These are phyloP conservation scores for Aspergillus panamensis DNA, from an alignment of 495 filamentous ascomycete species.

Conservation along the genomic window DNA sequence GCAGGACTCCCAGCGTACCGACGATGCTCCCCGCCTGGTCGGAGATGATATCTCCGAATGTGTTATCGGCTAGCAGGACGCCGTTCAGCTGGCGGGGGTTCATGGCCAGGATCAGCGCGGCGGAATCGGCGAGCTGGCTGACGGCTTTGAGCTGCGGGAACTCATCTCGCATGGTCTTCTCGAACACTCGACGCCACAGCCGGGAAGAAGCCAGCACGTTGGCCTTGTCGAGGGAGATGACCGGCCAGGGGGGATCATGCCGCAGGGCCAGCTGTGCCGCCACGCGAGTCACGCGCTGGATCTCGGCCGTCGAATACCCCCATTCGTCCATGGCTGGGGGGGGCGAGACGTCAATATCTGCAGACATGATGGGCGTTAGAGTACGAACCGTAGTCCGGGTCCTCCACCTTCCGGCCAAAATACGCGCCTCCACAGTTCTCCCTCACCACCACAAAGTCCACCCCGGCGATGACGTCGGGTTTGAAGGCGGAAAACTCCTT, in stretches of 20 bases:
- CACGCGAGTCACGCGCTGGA: constrained; percentile 48
- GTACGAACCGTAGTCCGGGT: constrained; percentile 39
- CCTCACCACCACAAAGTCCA: constrained; percentile 48
- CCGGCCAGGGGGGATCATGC: constrained; percentile 42
- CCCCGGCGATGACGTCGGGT: constrained; percentile 43
- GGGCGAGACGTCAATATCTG: neutral
- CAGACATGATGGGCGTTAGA: neutral
- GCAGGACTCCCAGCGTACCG: constrained; percentile 47
- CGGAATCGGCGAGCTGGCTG: constrained; percentile 50
- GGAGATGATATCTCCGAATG: constrained; percentile 52
- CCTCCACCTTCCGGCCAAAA: constrained; percentile 49
- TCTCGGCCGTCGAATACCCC: constrained; percentile 44
- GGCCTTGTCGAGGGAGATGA: constrained; percentile 49
- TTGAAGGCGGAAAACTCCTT: constrained; percentile 43
- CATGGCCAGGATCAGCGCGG: constrained; percentile 47
- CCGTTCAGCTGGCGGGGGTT: constrained; percentile 49
- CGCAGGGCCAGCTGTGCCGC: constrained; percentile 45
- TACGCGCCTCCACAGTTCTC: constrained; percentile 54
- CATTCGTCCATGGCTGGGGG: constrained; percentile 44
- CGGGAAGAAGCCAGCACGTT: constrained; percentile 51
- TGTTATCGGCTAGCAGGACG: constrained; percentile 49
- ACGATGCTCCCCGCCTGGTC: constrained; percentile 49
- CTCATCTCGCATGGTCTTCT: constrained; percentile 43
- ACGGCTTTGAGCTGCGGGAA: constrained; percentile 46
- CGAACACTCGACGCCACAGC: constrained; percentile 46